Conservation (phyloP, 352 stramenopile species). For the Phytophthora boehmeriae region DNA sequence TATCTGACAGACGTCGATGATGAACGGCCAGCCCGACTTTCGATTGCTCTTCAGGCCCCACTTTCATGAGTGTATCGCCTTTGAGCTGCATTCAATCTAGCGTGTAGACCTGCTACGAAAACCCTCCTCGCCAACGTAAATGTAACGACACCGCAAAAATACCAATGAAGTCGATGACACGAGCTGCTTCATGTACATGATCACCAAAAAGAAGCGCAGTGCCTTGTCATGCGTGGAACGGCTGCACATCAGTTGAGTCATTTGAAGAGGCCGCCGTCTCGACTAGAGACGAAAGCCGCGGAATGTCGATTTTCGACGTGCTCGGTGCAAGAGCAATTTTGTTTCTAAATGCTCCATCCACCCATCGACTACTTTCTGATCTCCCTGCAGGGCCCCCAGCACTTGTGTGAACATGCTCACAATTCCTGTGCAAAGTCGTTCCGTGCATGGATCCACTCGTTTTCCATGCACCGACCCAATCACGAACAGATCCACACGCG, state of each 20-base stretch:
- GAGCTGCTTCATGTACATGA: no score
- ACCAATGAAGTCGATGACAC: no score
- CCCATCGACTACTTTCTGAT: constrained; percentile 5
- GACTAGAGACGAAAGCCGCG: neutral
- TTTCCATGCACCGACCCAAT: constrained; percentile 29
- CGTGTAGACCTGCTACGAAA: neutral
- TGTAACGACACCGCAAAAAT: neutral
- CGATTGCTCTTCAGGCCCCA: neutral
- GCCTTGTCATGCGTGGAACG: neutral
- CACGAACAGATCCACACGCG: constrained; percentile 26
- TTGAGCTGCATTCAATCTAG: neutral
- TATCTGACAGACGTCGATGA: constrained; percentile 1
- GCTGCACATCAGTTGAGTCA: neutral
- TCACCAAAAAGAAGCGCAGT: no score
- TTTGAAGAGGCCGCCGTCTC: neutral
- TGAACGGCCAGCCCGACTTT: neutral
- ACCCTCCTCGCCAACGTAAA: neutral
- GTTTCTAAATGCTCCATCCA: constrained; percentile 15
- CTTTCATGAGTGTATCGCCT: constrained; percentile 7
- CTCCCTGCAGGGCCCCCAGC: constrained; percentile 17
- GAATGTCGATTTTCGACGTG: constrained; percentile 10
- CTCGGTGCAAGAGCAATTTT: constrained; percentile 13
- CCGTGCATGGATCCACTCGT: constrained; percentile 20
- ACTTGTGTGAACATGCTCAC: constrained; percentile 30
- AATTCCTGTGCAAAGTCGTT: constrained; percentile 17